Base-by-base conservation (phyloP, 768 basidiomycete genomes). In the Suillus bovinus region DNA sequence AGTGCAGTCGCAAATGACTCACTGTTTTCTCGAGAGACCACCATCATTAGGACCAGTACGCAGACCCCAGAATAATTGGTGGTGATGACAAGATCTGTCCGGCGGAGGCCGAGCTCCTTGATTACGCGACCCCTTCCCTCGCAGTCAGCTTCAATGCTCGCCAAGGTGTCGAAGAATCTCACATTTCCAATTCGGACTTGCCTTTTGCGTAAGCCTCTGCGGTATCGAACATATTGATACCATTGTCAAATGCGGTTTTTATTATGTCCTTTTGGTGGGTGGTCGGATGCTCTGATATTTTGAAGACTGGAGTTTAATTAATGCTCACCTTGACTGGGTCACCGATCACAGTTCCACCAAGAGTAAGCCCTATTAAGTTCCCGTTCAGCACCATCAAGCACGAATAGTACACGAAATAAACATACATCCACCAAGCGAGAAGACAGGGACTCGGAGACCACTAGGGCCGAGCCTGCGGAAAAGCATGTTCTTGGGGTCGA, bases 31-130 rank as follows among this genome's bases (percentile, higher is more conserved):
- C 4, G 84, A 84, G 11, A 86, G 73, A 27, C 86, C 86, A 58
- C 72, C 73, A 64, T 79, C 82, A 66, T 89, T 89, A 29, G 75
- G 73, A 49, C 86, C 88, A 29, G 72, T 70, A 59, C 84, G 76
- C 4, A 82, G 76, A 7, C 92, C 92, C 82, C 89, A 93, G 80
- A 86, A 93, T 44, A 93, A 63, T 73, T 93, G 61, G 92, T 94
- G n/a, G 87, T 84, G 68, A 94, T 79, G 58, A 94, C 81, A 16
- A 92, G 75, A 69, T 93, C 91, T 14, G 80, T 77, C 34, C 90
- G 82, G 39, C 84, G 81, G 66, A 86, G 77, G 9, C 84, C 83
- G 20, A 91, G 82, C 71, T 92, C 91, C 71, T 86, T 86, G 72
- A 93, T 84, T 3, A 86, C 90, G 42, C 88, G 84, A 20, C 93